Evolutionary conservation across 2,329 filamentous ascomycete species (phyloP), one percentile per base, ranked within the genome.

Genomic region (Helotiales sp.): DNA sequence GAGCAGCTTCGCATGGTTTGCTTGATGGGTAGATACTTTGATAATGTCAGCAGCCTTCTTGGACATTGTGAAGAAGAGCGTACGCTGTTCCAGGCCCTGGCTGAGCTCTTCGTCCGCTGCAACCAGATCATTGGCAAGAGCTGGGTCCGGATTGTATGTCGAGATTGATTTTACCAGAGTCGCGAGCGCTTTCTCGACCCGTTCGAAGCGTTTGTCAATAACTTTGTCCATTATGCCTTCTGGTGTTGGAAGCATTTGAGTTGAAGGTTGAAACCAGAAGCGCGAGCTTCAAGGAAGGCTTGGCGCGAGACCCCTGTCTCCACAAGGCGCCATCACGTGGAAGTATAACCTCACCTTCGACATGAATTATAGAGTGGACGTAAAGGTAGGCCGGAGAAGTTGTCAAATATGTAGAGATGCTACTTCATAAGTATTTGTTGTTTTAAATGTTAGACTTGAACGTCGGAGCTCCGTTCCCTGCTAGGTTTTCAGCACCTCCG

Each of bases 81-180:
- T 76, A 90, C 89, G 76, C 71, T 88, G 78, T 65, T 86, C 80
- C 2, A 96, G 77, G 4, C 88, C 85, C 62, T 80, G 76, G 65
- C 78, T 81, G 44, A 96, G 80, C 59, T 87, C 84, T 40, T 80
- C 77, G 69, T 96, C 89, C 24, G 90, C 90, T 7, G 79, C 77
- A 17, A 89, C 77, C 9, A 96, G 83, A 62, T 92, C 88, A 56
- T 83, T 77, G 5, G 88, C 89, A 25, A 87, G 83, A 33, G 79
- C 74, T 4, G 83, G 77, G 6, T 88, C 90, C 0, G 91, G 90
- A 67, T 92, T 91, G 74, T 93, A 93, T 63, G 91, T 89, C 5
- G 89, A 81, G 61, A 96, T 88, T 0, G 90, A 93, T 71, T 92
- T 89, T 65, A 92, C 87, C 31, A 96, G 78, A 27, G 78, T 84